Evolutionary conservation across 2,329 filamentous ascomycete genomes (phyloP).

Genomic region (Chaetomium sp.): DNA sequence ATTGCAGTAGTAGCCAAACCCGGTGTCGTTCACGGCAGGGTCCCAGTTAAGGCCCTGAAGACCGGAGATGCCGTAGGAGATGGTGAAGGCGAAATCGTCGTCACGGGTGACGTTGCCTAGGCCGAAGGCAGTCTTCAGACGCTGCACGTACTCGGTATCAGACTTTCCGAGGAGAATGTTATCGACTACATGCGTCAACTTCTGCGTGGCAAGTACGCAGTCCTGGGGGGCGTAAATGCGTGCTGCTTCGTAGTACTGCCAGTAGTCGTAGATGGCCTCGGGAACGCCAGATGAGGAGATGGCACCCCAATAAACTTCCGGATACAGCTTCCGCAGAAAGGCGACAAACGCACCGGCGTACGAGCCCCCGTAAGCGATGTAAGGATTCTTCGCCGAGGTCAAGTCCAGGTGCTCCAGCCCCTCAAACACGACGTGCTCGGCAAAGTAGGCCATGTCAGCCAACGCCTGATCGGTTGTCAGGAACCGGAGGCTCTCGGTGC

Average conservation of each 20-base stretch:
- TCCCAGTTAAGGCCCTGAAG: slow-evolving; percentile 59
- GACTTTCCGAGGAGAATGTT: slow-evolving; percentile 50
- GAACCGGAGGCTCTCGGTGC: slow-evolving; percentile 73
- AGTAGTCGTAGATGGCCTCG: slow-evolving; percentile 76
- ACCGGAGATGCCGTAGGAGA: slow-evolving; percentile 46
- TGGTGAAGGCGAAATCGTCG: slow-evolving; percentile 52
- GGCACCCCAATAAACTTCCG: slow-evolving; percentile 74
- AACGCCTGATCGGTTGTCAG: slow-evolving; percentile 81
- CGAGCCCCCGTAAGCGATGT: slow-evolving; percentile 80
- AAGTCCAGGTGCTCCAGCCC: slow-evolving; percentile 69
- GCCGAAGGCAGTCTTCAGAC: slow-evolving; percentile 50
- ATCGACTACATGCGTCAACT: slow-evolving; percentile 54
- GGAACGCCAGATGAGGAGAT: slow-evolving; percentile 83
- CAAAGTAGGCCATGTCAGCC: slow-evolving; percentile 81
- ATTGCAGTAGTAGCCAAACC: slow-evolving; percentile 52
- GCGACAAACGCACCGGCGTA: slow-evolving; percentile 82
- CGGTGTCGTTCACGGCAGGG: slow-evolving; percentile 46
- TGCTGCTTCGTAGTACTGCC: slow-evolving; percentile 59
- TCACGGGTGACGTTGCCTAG: slow-evolving; percentile 48
- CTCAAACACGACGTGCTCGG: slow-evolving; percentile 68
- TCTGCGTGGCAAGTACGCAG: slow-evolving; percentile 67
- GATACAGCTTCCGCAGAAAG: slow-evolving; percentile 74
- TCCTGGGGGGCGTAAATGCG: slow-evolving; percentile 54
- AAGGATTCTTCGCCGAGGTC: slow-evolving; percentile 66
- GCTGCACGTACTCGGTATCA: slow-evolving; percentile 46